These are phyloP conservation scores for Lactifluus echinatus DNA, from an alignment of 768 basidiomycete species.

Conservation along the genomic window DNA sequence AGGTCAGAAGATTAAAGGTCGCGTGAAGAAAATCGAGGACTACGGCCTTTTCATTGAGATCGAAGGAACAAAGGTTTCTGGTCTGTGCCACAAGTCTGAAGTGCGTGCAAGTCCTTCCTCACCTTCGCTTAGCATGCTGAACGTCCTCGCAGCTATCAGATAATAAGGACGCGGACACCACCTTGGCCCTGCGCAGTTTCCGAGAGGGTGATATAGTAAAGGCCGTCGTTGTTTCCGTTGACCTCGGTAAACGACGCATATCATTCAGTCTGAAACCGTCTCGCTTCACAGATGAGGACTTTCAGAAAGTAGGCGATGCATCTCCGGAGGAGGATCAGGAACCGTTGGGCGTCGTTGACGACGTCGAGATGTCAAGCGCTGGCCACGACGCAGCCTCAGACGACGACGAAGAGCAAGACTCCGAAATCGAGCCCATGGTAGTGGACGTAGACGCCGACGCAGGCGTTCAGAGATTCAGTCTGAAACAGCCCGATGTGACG, in stretches of 20 bases:
- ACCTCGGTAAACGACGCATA: constrained; percentile 72
- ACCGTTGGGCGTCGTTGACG: constrained; percentile 28
- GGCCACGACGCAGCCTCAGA: constrained; percentile 22
- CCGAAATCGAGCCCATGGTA: constrained; percentile 30
- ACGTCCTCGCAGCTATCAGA: constrained; percentile 65
- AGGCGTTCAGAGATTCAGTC: not conserved
- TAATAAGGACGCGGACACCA: constrained; percentile 71
- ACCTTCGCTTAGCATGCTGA: not conserved
- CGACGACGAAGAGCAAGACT: constrained; percentile 15
- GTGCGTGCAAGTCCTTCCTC: constrained; percentile 31
- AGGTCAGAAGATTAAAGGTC: constrained; percentile 75
- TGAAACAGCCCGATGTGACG: not conserved
- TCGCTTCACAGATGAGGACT: constrained; percentile 65
- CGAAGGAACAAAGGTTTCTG: constrained; percentile 73
- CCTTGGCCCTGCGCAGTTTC: constrained; percentile 71
- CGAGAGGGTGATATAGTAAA: constrained; percentile 82
- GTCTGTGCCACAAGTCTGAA: constrained; percentile 92
- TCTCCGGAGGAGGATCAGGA: constrained; percentile 27
- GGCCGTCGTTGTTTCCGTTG: constrained; percentile 63
- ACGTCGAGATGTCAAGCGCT: constrained; percentile 26
- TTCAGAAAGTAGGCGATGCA: constrained; percentile 32
- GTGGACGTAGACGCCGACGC: constrained; percentile 41
- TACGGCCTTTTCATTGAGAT: constrained; percentile 94
- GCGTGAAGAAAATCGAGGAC: constrained; percentile 72
- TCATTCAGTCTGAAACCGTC: constrained; percentile 82